Conservation (phyloP, 495 filamentous ascomycete genomes). For the Penicillium steckii region DNA sequence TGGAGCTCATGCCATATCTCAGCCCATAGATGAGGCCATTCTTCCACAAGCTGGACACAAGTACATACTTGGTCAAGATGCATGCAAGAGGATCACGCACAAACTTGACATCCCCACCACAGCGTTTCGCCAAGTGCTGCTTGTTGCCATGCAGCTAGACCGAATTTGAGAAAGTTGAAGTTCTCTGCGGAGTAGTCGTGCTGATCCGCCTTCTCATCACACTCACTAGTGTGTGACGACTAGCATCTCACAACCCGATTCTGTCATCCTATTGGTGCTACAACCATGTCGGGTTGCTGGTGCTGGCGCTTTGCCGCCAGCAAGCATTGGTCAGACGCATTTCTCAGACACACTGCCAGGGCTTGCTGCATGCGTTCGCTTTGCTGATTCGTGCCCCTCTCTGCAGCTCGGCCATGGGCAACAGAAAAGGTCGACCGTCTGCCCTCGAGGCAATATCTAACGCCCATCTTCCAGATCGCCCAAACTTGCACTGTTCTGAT, state of each 20-base stretch:
- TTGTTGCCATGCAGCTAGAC: slow-evolving; percentile 2
- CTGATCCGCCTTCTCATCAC: slow-evolving; percentile 40
- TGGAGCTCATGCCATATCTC: neutral
- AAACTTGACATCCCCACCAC: slow-evolving; percentile 11
- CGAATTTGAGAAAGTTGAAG: slow-evolving; percentile 10
- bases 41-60: neutral
- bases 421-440: slow-evolving; percentile 15
- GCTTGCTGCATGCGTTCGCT: slow-evolving; percentile 12
- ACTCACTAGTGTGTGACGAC: slow-evolving; percentile 45
- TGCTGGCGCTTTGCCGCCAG: slow-evolving; percentile 39
- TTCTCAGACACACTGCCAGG: slow-evolving; percentile 29
- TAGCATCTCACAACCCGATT: slow-evolving; percentile 19
- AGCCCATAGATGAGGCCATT: neutral
- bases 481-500: slow-evolving; percentile 16
- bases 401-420: slow-evolving; percentile 25
- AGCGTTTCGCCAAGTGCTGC: slow-evolving; percentile 18
- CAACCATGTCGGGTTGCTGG: slow-evolving; percentile 17
- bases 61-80: slow-evolving; percentile 1
- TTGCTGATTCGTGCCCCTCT: slow-evolving; percentile 38
- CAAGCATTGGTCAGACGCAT: slow-evolving; percentile 46
- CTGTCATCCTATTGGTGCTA: slow-evolving; percentile 36
- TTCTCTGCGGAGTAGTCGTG: slow-evolving; percentile 26
- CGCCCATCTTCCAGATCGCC: slow-evolving; percentile 23
- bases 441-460: slow-evolving; percentile 28
- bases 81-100: slow-evolving; percentile 11